Evolutionary conservation across 441 rosid genomes (phyloP), one percentile per base, ranked within the genome.

Genomic region (Hypseocharis bilobata): DNA sequence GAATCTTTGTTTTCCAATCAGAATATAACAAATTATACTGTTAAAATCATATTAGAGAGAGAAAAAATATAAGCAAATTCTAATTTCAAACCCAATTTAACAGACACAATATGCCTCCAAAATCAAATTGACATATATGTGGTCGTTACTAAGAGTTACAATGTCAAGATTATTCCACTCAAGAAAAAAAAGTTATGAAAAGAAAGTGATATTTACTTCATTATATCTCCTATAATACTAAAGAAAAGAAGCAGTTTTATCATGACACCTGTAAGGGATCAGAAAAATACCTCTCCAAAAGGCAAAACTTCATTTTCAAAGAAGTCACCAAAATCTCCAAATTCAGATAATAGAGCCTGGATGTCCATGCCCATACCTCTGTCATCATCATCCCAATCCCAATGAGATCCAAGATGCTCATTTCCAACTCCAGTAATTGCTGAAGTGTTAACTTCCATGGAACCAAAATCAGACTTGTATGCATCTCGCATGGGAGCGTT

Each of bases 321-420:
- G 81, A 95, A 95, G 82, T 92, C 98, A 26, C 98, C 96, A 72
- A 95, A 95, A 79, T 92, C 99, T 77, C 99, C 99, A 73, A 95
- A 95, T 72, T 95, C 99, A 28, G 99, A 95, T 30, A 95, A 92
- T 74, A 95, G 95, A 75, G 97, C 88, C 76, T 89, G 92, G 73
- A 95, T 92, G 78, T 95, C 94, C 85, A 88, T 88, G 72, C 80
- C 96, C 75, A 71, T 79, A 59, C 87, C 98, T 83, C 96, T 83
- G 62, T 87, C 98, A 51, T 92, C 97, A 23, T 85, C 96, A 70
- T 87, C 99, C 97, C 97, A 95, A 69, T 86, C 95, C 91, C 89
- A 90, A 67, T 74, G 83, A 78, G 84, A 79, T 65, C 86, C 96
- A 72, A 75, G 72, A 73, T 84, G 89, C 62, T 92, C 97, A 82